Evolutionary conservation across 371 early-diverging fungal genomes (phyloP).

Genomic region (Coemansia sp.): DNA sequence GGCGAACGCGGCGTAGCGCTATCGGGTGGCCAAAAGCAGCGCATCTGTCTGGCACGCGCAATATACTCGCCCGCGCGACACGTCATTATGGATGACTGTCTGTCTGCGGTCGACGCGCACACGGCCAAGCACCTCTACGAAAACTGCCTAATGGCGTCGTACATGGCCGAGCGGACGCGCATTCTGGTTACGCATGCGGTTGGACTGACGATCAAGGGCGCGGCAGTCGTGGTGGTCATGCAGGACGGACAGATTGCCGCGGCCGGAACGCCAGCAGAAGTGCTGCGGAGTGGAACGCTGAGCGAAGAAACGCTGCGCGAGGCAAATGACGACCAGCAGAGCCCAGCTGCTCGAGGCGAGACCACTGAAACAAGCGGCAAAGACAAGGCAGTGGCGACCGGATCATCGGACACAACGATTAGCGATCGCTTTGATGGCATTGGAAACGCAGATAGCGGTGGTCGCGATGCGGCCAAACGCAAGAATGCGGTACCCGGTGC

Average conservation of each 20-base stretch:
- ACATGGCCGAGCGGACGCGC: conserved; percentile 70
- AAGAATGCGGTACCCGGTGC: not conserved
- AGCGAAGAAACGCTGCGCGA: conserved; percentile 50
- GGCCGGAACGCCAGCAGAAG: conserved; percentile 63
- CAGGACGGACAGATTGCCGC: conserved; percentile 66
- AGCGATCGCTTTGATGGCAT: conserved; percentile 13
- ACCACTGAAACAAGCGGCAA: conserved; percentile 23
- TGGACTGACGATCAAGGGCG: conserved; percentile 67
- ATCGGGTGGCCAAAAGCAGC: conserved; percentile 77
- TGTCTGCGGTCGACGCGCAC: conserved; percentile 77
- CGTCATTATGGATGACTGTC: conserved; percentile 73
- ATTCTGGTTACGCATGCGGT: conserved; percentile 79
- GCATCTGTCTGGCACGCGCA: conserved; percentile 61
- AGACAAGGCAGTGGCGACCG: not conserved
- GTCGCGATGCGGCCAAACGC: not conserved
- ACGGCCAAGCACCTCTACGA: conserved; percentile 55
- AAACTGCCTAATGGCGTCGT: conserved; percentile 64
- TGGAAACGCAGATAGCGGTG: not conserved
- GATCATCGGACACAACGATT: conserved; percentile 35
- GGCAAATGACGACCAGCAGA: conserved; percentile 29
- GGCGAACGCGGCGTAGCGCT: conserved; percentile 73
- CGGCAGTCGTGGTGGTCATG: conserved; percentile 70
- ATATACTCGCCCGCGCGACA: conserved; percentile 55
- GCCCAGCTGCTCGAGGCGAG: conserved; percentile 6
- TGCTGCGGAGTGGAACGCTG: conserved; percentile 60